A percentile compares a stretch with the other conserved stretches of the same genome.
Evolutionary conservation across 139 green algal species (phyloP).

Genomic region (Desmodesmus armatus): DNA sequence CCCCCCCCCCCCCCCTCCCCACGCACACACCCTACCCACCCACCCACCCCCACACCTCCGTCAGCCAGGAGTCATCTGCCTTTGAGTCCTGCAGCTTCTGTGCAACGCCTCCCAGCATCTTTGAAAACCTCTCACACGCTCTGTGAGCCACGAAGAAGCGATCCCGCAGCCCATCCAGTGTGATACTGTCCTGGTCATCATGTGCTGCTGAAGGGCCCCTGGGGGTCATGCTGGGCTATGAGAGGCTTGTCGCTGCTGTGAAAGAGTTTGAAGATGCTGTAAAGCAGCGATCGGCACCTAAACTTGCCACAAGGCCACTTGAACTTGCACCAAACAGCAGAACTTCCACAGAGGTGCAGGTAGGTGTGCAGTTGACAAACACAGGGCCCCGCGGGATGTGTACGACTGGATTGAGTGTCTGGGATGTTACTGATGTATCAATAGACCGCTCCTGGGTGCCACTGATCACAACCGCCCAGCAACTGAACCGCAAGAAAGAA

Average conservation of each 20-base stretch:
- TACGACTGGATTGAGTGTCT: background rate
- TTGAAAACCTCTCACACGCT: slow-evolving; percentile 43
- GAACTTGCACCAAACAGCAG: background rate
- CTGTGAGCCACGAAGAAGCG: slow-evolving; percentile 49
- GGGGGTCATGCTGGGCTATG: background rate
- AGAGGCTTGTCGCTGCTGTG: background rate
- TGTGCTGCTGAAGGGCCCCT: background rate
- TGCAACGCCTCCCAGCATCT: slow-evolving; percentile 27
- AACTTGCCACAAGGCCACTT: background rate
- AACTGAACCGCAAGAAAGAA: background rate
- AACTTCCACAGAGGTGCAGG: background rate
- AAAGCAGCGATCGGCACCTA: background rate
- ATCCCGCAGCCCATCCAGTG: slow-evolving; percentile 41
- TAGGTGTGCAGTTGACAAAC: background rate
- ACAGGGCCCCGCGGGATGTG: background rate
- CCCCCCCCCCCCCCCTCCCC: background rate
- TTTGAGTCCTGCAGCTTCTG: slow-evolving; percentile 42
- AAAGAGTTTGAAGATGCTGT: background rate
- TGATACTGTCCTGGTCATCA: background rate
- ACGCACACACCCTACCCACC: no score
- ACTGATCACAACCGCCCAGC: background rate
- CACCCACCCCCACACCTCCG: no score
- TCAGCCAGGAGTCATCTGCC: slow-evolving; percentile 47
- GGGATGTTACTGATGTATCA: background rate
- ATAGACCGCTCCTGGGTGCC: background rate